Conservation (phyloP, 2,329 filamentous ascomycete genomes). For the Exutisphaerella laricina region DNA sequence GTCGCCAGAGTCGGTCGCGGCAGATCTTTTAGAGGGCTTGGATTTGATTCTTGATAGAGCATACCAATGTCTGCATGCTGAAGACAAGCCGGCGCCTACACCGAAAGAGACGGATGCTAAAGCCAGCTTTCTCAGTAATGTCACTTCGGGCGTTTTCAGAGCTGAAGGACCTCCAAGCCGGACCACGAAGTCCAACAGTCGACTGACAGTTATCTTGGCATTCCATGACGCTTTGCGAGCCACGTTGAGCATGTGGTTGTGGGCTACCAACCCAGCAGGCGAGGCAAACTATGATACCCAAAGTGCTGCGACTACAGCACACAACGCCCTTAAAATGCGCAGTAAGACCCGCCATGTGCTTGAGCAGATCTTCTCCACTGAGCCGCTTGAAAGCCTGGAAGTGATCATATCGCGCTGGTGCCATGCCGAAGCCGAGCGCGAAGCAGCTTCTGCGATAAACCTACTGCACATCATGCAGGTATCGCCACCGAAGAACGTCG, state of each 20-base stretch:
- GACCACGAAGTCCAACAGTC: conserved; percentile 82
- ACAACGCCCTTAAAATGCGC: conserved; percentile 84
- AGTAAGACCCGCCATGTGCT: conserved; percentile 82
- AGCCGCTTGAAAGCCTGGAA: conserved; percentile 88
- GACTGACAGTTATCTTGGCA: conserved; percentile 87
- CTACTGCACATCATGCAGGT: conserved; percentile 87
- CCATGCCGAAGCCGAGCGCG: conserved; percentile 38
- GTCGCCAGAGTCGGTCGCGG: conserved; percentile 25
- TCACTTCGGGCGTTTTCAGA: conserved; percentile 86
- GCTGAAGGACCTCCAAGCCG: conserved; percentile 65
- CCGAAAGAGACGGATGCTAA: conserved; percentile 72
- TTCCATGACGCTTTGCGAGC: conserved; percentile 94
- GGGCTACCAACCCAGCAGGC: conserved; percentile 65
- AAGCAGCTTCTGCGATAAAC: conserved; percentile 63
- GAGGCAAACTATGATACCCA: conserved; percentile 57
- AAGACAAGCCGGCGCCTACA: conserved; percentile 64
- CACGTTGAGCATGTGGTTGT: conserved; percentile 92
- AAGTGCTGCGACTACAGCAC: conserved; percentile 69
- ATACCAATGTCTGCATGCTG: conserved; percentile 72
- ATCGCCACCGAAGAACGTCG: conserved; percentile 81
- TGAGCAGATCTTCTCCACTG: conserved; percentile 87
- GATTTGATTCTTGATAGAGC: conserved; percentile 84
- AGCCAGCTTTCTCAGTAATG: conserved; percentile 83
- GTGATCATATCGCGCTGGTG: conserved; percentile 83
- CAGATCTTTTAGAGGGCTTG: conserved; percentile 71